These are phyloP conservation scores for Sclerotinia sclerotiorum DNA, from an alignment of 2,329 filamentous ascomycete species.

Conservation along the genomic window DNA sequence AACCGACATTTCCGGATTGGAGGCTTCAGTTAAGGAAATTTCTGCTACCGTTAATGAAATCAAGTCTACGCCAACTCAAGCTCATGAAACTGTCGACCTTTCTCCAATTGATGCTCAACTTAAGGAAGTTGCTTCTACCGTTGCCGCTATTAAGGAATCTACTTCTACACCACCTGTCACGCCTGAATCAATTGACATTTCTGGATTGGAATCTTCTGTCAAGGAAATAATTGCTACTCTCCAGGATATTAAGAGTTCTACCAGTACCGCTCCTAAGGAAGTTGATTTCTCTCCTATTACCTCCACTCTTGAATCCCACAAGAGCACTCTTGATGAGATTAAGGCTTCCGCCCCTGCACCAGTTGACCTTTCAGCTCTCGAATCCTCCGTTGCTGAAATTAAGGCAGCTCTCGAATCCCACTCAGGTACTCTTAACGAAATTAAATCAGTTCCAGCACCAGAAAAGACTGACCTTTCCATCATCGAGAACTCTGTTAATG, in stretches of 20 bases:
- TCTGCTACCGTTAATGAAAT: slow-evolving; percentile 27
- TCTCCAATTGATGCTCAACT: slow-evolving; percentile 27
- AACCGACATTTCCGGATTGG: slow-evolving; percentile 26
- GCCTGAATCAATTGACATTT: slow-evolving; percentile 27
- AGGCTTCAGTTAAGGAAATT: slow-evolving; percentile 24
- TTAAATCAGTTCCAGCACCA: slow-evolving; percentile 26
- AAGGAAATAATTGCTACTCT: slow-evolving; percentile 29
- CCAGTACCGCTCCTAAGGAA: slow-evolving; percentile 11
- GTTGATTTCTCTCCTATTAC: slow-evolving; percentile 29
- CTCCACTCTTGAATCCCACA: slow-evolving; percentile 27
- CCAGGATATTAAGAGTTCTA: slow-evolving; percentile 24
- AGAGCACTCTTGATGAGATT: slow-evolving; percentile 24
- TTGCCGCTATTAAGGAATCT: slow-evolving; percentile 21
- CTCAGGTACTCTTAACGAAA: slow-evolving; percentile 24
- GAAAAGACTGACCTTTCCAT: slow-evolving; percentile 28
- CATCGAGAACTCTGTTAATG: slow-evolving; percentile 25
- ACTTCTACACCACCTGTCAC: slow-evolving; percentile 24
- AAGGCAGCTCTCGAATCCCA: slow-evolving; percentile 24
- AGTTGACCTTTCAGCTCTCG: slow-evolving; percentile 27
- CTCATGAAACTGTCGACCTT: slow-evolving; percentile 28
- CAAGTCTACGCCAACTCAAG: slow-evolving; percentile 27
- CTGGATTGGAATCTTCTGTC: slow-evolving; percentile 27
- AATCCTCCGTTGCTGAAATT: slow-evolving; percentile 23
- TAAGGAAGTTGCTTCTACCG: slow-evolving; percentile 26
- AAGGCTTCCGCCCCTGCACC: slow-evolving; percentile 23